These are phyloP conservation scores for Tylopilus rubrobrunneus DNA, from an alignment of 768 basidiomycete species.

Conservation along the genomic window DNA sequence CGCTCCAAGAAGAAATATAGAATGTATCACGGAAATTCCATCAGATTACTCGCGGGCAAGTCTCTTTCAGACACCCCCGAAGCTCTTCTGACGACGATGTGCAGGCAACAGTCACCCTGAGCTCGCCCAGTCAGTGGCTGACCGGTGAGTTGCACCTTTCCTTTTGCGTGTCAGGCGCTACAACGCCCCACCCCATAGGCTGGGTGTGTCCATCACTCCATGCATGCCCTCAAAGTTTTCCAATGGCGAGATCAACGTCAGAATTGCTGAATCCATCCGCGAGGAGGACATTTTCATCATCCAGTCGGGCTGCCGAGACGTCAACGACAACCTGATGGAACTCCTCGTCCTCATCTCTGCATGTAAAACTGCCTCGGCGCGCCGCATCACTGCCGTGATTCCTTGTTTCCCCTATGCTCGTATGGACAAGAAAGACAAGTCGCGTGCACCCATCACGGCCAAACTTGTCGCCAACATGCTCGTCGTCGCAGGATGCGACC, in stretches of 20 bases:
- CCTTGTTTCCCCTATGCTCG: conserved; percentile 97
- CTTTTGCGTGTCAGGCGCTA: conserved; percentile 34
- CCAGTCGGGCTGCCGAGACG: conserved; percentile 84
- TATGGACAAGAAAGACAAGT: conserved; percentile 98
- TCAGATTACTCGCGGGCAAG: conserved; percentile 71
- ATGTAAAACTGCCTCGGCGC: conserved; percentile 93
- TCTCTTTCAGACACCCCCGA: conserved; percentile 3
- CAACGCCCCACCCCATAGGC: conserved; percentile 57
- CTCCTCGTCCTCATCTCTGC: conserved; percentile 98
- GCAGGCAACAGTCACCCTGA: conserved; percentile 98
- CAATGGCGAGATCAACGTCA: conserved; percentile 93
- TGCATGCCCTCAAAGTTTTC: conserved; percentile 88
- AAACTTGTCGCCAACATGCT: conserved; percentile 99
- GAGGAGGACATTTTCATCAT: conserved; percentile 99
- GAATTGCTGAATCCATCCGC: conserved; percentile 91
- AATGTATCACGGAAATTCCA: conserved; percentile 83
- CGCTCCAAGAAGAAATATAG: conserved; percentile 28
- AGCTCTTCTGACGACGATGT: conserved; percentile 9
- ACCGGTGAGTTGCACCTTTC: conserved; percentile 80
- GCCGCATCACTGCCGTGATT: conserved; percentile 95
- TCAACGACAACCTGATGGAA: conserved; percentile 97
- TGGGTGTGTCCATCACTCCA: conserved; percentile 82
- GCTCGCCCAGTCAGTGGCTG: conserved; percentile 92
- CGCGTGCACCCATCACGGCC: conserved; percentile 93
- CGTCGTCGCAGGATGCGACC: conserved; percentile 93